Percentiles rank a stretch among this genome's conserved stretches.
These are phyloP conservation scores for Cornus kousa DNA, from an alignment of 148 eudicot species.

Conservation along the genomic window DNA sequence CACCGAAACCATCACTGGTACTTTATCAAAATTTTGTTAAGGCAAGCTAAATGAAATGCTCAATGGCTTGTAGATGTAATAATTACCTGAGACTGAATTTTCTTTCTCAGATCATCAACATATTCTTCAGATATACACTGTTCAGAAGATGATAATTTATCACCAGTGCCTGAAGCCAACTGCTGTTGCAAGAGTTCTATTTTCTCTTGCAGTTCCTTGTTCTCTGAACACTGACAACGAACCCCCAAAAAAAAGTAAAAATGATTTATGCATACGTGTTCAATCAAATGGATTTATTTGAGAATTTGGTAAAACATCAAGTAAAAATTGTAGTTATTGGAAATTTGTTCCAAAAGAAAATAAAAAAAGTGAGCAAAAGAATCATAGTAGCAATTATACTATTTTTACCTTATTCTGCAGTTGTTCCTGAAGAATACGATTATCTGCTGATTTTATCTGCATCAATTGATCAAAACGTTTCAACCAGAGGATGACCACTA, in stretches of 20 bases:
- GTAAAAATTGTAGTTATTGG: background rate
- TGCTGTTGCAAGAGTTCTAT: constrained; percentile 62
- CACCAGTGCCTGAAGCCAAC: constrained; percentile 45
- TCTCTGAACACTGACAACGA: constrained; percentile 69
- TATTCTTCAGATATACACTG: constrained; percentile 46
- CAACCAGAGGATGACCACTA: background rate
- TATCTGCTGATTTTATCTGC: constrained; percentile 92
- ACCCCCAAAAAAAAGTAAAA: constrained; percentile 5
- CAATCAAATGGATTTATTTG: background rate
- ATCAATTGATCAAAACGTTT: constrained; percentile 8
- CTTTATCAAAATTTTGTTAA: background rate
- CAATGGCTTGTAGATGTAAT: constrained; percentile 2
- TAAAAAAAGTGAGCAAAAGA: background rate
- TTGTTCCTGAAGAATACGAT: constrained; percentile 91
- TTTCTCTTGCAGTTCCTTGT: constrained; percentile 62
- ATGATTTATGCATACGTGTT: background rate
- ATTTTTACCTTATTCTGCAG: constrained; percentile 73
- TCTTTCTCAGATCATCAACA: constrained; percentile 65
- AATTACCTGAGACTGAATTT: constrained; percentile 76
- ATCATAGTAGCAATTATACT: background rate
- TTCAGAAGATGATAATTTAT: constrained; percentile 35
- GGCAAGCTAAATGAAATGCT: background rate
- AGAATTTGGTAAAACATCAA: no score
- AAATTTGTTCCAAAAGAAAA: background rate
- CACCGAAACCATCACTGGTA: background rate